phyloP scores from a whole-genome alignment of 1,284 basidiomycete genomes.

The Puccinia sorghi region DNA sequence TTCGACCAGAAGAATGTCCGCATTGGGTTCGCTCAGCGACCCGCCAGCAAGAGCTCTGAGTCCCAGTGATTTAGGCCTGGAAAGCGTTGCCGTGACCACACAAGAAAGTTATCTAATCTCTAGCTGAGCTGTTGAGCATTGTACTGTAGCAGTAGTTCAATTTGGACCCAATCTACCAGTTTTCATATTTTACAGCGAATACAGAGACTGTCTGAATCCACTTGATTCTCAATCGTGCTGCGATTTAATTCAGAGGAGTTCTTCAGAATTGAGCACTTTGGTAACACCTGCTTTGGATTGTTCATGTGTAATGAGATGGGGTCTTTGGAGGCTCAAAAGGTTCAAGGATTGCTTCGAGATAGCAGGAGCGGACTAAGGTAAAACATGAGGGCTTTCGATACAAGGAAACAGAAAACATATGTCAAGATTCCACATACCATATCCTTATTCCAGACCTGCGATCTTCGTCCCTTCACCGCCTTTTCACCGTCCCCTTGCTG shows the following conservation, averaged over 20 bases:
- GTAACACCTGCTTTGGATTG: neutral
- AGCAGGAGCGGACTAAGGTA: neutral
- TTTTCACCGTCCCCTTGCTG: too few species aligned
- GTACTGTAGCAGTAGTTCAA: conserved; percentile 2
- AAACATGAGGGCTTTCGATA: neutral
- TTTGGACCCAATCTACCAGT: neutral
- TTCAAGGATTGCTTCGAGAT: neutral
- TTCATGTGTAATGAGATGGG: neutral
- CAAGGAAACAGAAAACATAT: too few species aligned
- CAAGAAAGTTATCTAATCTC: neutral
- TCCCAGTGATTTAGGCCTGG: neutral
- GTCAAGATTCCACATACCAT: too few species aligned
- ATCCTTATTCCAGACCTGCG: too few species aligned
- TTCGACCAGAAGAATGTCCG: conserved; percentile 56
- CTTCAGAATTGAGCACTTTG: neutral
- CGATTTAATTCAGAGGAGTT: neutral
- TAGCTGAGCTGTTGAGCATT: neutral
- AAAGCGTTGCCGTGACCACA: neutral
- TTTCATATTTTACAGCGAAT: neutral
- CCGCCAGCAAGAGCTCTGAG: neutral
- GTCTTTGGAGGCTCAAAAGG: neutral
- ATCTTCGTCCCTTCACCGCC: too few species aligned
- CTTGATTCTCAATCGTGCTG: neutral
- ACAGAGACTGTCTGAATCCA: neutral
- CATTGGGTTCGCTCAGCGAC: conserved; percentile 46